These are phyloP conservation scores for Monilinia polystroma DNA, from an alignment of 2,329 filamentous ascomycete genomes.

Conservation along the genomic window DNA sequence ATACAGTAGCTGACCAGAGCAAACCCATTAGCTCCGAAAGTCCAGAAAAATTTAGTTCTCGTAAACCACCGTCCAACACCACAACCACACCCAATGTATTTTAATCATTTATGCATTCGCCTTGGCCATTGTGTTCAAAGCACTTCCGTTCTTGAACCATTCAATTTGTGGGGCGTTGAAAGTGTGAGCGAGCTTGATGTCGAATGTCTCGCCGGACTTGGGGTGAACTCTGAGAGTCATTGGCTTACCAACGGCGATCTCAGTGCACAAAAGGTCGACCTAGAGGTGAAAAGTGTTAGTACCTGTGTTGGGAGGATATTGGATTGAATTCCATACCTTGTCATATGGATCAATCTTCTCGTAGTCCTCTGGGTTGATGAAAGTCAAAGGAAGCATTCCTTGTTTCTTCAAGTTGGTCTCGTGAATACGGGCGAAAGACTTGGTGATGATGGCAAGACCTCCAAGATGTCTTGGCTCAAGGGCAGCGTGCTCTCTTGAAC, in stretches of 20 bases:
- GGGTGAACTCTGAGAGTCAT: constrained; percentile 90
- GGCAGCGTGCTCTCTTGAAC: constrained; percentile 96
- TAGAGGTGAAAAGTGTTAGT: background rate
- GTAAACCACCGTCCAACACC: constrained; percentile 20
- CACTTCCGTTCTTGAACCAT: constrained; percentile 98
- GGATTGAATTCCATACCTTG: constrained; percentile 48
- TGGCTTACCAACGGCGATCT: constrained; percentile 90
- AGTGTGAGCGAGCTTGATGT: constrained; percentile 85
- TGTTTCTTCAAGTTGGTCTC: constrained; percentile 99
- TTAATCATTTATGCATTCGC: constrained; percentile 30
- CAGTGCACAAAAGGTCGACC: constrained; percentile 81
- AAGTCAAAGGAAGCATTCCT: constrained; percentile 98
- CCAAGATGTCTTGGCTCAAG: constrained; percentile 96
- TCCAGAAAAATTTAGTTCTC: constrained; percentile 20
- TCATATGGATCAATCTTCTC: constrained; percentile 94
- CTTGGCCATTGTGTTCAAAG: constrained; percentile 98
- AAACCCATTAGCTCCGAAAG: constrained; percentile 19
- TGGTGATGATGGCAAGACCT: constrained; percentile 93
- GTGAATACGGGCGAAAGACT: constrained; percentile 97
- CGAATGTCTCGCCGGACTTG: constrained; percentile 77
- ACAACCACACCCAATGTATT: constrained; percentile 10
- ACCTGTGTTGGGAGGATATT: background rate
- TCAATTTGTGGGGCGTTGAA: constrained; percentile 98
- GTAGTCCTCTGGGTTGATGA: constrained; percentile 92
- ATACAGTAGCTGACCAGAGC: constrained; percentile 24